Conservation (phyloP, 345 rosid genomes). For the Lagerstroemia speciosa region DNA sequence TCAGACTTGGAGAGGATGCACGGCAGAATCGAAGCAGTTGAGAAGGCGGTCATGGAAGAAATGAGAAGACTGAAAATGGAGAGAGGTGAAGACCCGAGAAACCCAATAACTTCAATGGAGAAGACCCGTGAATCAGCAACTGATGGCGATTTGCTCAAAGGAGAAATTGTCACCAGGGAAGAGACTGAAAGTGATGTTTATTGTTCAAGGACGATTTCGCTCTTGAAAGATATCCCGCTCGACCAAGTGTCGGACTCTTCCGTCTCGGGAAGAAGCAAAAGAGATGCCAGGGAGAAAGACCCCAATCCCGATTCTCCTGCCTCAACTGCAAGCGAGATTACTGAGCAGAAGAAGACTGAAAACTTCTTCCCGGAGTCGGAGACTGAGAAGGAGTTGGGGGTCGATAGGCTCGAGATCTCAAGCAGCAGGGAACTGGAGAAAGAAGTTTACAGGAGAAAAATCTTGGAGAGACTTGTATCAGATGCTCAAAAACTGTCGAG, state of each 20-base stretch:
- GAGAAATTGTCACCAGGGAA: neutral
- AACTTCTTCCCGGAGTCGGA: conserved; percentile 24
- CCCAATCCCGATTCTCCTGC: neutral
- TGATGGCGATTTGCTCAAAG: neutral
- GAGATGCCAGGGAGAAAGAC: conserved; percentile 23
- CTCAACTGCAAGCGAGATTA: conserved; percentile 46
- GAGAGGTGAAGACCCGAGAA: conserved; percentile 18
- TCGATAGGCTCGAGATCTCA: conserved; percentile 62
- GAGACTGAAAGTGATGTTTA: neutral
- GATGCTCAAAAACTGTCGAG: conserved; percentile 58
- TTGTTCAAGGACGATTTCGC: conserved; percentile 20
- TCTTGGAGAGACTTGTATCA: conserved; percentile 63
- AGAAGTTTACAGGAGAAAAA: conserved; percentile 33
- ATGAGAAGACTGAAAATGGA: conserved; percentile 30
- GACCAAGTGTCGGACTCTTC: conserved; percentile 66
- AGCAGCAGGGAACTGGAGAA: conserved; percentile 25
- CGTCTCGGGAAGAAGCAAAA: conserved; percentile 33
- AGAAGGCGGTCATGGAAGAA: conserved; percentile 47
- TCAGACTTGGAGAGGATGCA: conserved; percentile 46
- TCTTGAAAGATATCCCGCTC: conserved; percentile 55
- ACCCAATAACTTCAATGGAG: conserved; percentile 9
- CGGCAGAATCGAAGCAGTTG: conserved; percentile 40
- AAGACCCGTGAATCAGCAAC: neutral
- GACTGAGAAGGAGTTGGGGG: conserved; percentile 55
- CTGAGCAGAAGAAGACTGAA: conserved; percentile 17